phyloP scores from a whole-genome alignment of 345 rosid genomes.

The Dipteronia dyeriana region DNA sequence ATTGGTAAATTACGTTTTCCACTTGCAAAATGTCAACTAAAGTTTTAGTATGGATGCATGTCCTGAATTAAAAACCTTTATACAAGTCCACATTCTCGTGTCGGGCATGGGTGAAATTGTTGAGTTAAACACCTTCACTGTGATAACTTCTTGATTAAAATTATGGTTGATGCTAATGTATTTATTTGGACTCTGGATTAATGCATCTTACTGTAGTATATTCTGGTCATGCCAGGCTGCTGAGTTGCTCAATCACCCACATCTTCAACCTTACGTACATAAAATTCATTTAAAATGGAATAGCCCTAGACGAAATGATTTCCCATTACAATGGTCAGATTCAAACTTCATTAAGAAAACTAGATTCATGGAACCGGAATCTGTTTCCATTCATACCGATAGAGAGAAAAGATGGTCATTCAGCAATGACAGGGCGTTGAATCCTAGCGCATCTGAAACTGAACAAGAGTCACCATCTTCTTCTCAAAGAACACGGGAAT shows the following conservation, averaged over 20 bases:
- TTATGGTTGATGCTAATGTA: neutral
- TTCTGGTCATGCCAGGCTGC: constrained; percentile 59
- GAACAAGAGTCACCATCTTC: constrained; percentile 57
- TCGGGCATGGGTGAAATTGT: neutral
- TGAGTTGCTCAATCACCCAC: constrained; percentile 80
- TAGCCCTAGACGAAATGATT: constrained; percentile 55
- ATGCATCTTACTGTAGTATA: neutral
- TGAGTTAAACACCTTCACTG: neutral
- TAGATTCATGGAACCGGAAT: constrained; percentile 47
- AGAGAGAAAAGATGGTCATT: constrained; percentile 67
- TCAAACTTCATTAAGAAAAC: constrained; percentile 49
- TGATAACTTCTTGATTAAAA: neutral
- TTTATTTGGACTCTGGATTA: neutral
- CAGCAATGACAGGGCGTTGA: constrained; percentile 68
- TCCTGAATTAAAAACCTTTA: neutral
- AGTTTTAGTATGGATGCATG: neutral
- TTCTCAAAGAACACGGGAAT: constrained; percentile 46
- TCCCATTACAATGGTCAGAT: constrained; percentile 50
- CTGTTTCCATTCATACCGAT: constrained; percentile 22
- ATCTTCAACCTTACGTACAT: constrained; percentile 77
- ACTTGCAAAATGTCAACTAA: neutral
- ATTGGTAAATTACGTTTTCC: neutral
- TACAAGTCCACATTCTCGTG: neutral
- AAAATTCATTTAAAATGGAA: constrained; percentile 69
- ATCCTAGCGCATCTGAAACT: constrained; percentile 63